Evolutionary conservation across 176 grass and related monocot species (phyloP).

Genomic region (Oropetium thomaeum): DNA sequence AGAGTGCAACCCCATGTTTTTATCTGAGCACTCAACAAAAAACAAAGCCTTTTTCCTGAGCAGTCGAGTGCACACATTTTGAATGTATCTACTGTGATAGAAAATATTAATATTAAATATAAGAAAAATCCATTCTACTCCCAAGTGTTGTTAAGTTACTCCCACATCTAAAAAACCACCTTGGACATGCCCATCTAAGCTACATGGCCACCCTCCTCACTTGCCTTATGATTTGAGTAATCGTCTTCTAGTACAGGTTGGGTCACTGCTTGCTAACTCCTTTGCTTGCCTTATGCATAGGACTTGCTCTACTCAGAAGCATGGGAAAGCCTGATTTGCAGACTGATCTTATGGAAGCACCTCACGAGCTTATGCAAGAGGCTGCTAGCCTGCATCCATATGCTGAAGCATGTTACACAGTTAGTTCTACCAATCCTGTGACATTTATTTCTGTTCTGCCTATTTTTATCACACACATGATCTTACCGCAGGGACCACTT

Average conservation of each 20-base stretch:
- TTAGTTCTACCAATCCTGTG: conserved; percentile 33
- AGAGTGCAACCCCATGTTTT: neutral
- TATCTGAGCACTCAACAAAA: too few species aligned
- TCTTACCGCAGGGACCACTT: conserved; percentile 73
- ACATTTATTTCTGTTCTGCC: conserved; percentile 17
- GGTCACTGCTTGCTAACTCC: neutral
- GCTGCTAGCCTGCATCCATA: conserved; percentile 73
- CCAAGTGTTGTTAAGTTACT: too few species aligned
- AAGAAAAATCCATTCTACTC: too few species aligned
- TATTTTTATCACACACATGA: conserved; percentile 31
- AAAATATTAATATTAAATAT: conserved; percentile 2
- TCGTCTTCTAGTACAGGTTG: conserved; percentile 2
- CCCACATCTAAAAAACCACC: too few species aligned
- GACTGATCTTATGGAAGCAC: conserved; percentile 60
- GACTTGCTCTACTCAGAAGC: conserved; percentile 90
- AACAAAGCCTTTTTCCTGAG: neutral
- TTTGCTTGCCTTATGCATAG: conserved; percentile 41
- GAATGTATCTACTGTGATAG: neutral
- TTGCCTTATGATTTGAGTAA: conserved; percentile 1
- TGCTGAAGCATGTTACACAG: conserved; percentile 94
- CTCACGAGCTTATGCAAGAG: conserved; percentile 69
- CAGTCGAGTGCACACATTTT: neutral
- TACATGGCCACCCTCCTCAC: neutral
- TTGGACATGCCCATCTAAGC: too few species aligned
- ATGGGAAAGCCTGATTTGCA: conserved; percentile 49